phyloP scores from a whole-genome alignment of 805 yeast species.

The Saturnispora halmiae region DNA sequence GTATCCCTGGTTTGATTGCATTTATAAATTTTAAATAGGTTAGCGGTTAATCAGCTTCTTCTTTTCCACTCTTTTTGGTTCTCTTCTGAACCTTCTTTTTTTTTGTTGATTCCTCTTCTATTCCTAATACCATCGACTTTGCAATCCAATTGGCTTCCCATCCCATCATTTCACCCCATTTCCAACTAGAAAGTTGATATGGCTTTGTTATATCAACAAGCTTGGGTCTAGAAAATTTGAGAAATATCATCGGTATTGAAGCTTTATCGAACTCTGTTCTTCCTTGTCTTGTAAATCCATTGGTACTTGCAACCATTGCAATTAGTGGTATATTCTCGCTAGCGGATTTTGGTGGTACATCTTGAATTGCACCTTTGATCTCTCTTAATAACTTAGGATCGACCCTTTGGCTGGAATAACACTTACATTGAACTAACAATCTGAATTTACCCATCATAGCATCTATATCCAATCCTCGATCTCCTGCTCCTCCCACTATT shows the following conservation, averaged over 20 bases:
- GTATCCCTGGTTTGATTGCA: neutral
- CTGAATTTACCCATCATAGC: conserved; percentile 31
- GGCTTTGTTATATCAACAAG: conserved; percentile 12
- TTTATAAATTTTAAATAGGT: neutral
- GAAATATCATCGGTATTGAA: conserved; percentile 37
- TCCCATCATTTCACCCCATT: conserved; percentile 29
- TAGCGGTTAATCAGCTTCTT: neutral
- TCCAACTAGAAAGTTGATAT: conserved; percentile 32
- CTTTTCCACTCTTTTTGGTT: neutral
- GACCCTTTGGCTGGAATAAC: conserved; percentile 33
- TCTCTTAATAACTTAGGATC: conserved; percentile 44
- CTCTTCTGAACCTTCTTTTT: neutral
- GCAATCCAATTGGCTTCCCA: conserved; percentile 11
- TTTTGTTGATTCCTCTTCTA: neutral
- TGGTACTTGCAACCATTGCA: conserved; percentile 40
- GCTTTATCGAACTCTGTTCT: conserved; percentile 36
- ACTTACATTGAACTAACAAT: conserved; percentile 49
- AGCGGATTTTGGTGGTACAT: conserved; percentile 9
- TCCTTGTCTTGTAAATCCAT: conserved; percentile 40
- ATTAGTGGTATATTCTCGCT: conserved; percentile 8
- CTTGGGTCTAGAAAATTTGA: conserved; percentile 32
- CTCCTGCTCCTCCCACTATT: conserved; percentile 47
- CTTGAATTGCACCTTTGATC: conserved; percentile 40
- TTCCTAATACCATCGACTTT: conserved; percentile 1
- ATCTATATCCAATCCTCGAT: conserved; percentile 47